Evolutionary conservation across 306 rosid genomes (phyloP).

Genomic region (Vigna mungo): DNA sequence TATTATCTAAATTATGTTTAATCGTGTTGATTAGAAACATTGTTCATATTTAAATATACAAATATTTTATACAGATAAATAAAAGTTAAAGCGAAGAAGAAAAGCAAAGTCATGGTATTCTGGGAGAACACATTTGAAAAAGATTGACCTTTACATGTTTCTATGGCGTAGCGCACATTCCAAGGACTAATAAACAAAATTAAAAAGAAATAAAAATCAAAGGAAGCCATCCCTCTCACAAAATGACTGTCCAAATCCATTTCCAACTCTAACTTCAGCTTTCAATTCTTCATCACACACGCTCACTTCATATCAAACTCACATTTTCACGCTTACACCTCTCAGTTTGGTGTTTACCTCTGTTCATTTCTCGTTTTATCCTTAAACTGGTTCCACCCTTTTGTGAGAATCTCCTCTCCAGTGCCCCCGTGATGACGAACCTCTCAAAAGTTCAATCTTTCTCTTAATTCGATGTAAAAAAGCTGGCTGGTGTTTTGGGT

Average conservation of each 20-base stretch:
- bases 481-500: neutral
- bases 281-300: neutral
- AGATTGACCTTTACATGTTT: neutral
- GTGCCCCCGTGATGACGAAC: neutral
- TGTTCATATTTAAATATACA: too few relatives aligned
- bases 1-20: too few relatives aligned
- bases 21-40: too few relatives aligned
- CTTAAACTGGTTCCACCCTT: neutral
- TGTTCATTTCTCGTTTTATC: neutral
- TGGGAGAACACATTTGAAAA: neutral
- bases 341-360: neutral
- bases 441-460: conserved; percentile 28
- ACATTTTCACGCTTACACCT: neutral
- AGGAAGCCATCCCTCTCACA: neutral
- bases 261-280: neutral
- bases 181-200: neutral
- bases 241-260: neutral
- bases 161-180: neutral
- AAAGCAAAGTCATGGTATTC: too few relatives aligned
- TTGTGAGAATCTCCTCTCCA: neutral
- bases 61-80: too few relatives aligned
- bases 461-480: neutral
- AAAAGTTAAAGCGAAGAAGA: too few relatives aligned
- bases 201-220: neutral
- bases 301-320: neutral